A percentile compares a stretch with the other conserved stretches of the same genome.
Conservation (phyloP, 2,329 filamentous ascomycete genomes). For the Coniochaeta prunicola region DNA sequence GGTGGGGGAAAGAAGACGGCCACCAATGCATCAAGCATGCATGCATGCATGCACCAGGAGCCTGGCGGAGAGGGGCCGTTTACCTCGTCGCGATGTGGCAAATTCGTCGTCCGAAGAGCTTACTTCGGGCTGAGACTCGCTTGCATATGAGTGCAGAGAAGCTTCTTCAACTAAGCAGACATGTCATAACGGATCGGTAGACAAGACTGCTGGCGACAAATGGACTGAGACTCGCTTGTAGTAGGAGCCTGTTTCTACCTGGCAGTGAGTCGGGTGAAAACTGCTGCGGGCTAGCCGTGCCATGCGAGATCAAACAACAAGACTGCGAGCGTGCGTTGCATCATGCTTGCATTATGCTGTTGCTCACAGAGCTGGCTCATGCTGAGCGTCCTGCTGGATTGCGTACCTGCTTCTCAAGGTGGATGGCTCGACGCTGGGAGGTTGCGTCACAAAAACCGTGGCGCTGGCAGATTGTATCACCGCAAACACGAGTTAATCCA, state of each 20-base stretch:
- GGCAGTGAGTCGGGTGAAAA: background rate
- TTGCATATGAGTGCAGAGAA: background rate
- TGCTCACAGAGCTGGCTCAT: background rate
- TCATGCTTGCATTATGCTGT: background rate
- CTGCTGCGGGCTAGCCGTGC: background rate
- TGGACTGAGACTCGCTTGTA: background rate
- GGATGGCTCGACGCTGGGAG: background rate
- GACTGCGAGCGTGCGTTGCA: background rate
- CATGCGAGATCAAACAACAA: slow-evolving; percentile 11
- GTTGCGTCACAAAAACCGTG: background rate
- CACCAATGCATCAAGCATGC: slow-evolving; percentile 24
- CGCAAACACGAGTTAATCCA: background rate
- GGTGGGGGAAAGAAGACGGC: slow-evolving; percentile 14
- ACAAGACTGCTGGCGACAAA: background rate
- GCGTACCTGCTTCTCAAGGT: background rate
- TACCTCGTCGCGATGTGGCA: background rate
- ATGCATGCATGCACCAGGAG: background rate
- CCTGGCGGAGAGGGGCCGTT: background rate
- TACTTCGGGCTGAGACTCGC: background rate
- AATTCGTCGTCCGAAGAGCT: background rate
- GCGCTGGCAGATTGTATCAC: background rate
- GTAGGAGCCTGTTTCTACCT: too few species aligned
- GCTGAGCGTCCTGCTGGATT: background rate
- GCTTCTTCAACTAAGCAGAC: background rate
- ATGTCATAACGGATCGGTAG: background rate